Conservation (phyloP, 75 land plant genomes). For the Selaginella moellendorffii region DNA sequence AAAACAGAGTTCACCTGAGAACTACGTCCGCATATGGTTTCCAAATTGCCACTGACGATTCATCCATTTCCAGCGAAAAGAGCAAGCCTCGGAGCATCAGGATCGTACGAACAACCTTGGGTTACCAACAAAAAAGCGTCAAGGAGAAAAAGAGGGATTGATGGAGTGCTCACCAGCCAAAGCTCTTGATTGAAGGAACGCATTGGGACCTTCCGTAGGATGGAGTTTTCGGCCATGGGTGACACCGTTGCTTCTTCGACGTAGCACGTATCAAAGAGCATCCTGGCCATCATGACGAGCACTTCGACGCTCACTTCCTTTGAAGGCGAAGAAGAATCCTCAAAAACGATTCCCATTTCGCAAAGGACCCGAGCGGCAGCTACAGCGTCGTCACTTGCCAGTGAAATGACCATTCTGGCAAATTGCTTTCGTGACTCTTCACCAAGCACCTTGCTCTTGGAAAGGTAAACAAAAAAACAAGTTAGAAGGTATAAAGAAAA, state of each 20-base stretch:
- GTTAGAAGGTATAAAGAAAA: not conserved
- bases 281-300: constrained; percentile 30
- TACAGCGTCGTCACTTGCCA: constrained; percentile 18
- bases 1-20: too few relatives aligned
- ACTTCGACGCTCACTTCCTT: constrained; percentile 15
- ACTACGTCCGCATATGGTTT: constrained; percentile 30
- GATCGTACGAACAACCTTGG: constrained; percentile 30
- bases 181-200: constrained; percentile 27
- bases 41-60: constrained; percentile 28
- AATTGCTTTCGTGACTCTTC: constrained; percentile 15
- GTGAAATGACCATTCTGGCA: constrained; percentile 20
- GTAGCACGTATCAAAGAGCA: constrained; percentile 32
- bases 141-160: too few relatives aligned
- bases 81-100: constrained; percentile 27
- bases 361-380: constrained; percentile 22
- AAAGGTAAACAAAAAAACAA: not conserved
- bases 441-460: constrained; percentile 30
- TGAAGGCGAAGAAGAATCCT: constrained; percentile 10
- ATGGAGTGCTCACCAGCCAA: constrained; percentile 36
- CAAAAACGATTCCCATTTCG: constrained; percentile 26
- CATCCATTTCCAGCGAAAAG: constrained; percentile 24
- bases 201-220: constrained; percentile 24
- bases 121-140: too few relatives aligned
- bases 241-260: constrained; percentile 36
- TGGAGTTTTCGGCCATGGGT: constrained; percentile 31